These are phyloP conservation scores for Torrubiellomyces zombiae DNA, from an alignment of 2,329 filamentous ascomycete genomes.

Conservation along the genomic window DNA sequence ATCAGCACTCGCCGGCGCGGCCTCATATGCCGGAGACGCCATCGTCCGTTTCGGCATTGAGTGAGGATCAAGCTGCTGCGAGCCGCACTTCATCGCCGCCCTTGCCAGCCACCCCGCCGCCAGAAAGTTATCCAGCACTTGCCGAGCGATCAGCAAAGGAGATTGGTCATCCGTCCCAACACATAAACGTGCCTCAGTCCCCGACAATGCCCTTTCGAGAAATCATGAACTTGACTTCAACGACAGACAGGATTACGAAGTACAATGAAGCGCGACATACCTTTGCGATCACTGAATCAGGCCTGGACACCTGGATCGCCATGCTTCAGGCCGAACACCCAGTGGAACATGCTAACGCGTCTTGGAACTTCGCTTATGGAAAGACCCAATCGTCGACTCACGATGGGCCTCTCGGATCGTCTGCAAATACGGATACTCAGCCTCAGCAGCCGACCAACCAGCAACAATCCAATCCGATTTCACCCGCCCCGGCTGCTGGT, in stretches of 20 bases:
- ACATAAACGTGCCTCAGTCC: conserved; percentile 5
- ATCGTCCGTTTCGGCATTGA: conserved; percentile 24
- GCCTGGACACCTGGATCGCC: conserved; percentile 44
- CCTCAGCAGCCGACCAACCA: conserved; percentile 36
- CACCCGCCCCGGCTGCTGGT: conserved; percentile 10
- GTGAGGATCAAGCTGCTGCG: conserved; percentile 12
- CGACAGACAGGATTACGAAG: conserved; percentile 52
- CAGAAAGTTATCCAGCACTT: conserved; percentile 21
- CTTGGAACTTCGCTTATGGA: conserved; percentile 16
- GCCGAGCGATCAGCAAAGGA: conserved; percentile 5
- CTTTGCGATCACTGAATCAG: conserved; percentile 57
- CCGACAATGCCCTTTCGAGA: conserved; percentile 50
- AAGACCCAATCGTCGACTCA: too few species aligned
- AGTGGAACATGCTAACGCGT: conserved; percentile 28
- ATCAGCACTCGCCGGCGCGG: conserved; percentile 1
- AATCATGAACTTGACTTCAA: conserved; percentile 52
- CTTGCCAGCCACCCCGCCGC: conserved; percentile 18
- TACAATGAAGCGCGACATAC: conserved; percentile 57
- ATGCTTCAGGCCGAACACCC: conserved; percentile 27
- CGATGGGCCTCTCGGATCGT: too few species aligned
- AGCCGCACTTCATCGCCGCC: conserved; percentile 14
- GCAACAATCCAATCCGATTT: conserved; percentile 33
- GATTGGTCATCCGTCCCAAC: conserved; percentile 4
- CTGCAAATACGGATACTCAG: conserved; percentile 8
- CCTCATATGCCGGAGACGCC: conserved; percentile 19